Base-by-base conservation (phyloP, 2,329 filamentous ascomycete species). In the Botryotinia globosa region DNA sequence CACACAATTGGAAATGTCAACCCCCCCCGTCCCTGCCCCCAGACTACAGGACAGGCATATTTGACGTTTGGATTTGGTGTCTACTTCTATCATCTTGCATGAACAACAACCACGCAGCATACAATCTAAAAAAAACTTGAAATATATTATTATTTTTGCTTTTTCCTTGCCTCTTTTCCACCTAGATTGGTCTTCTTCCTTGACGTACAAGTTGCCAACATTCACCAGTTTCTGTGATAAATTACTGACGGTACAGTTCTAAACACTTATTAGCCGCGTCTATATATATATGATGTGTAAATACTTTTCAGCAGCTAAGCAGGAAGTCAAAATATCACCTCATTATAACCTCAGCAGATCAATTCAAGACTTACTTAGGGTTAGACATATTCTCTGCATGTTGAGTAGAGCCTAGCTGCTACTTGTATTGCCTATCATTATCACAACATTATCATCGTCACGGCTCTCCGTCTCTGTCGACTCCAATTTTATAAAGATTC, bases 271-370 rank as follows among this genome's bases (percentile, higher is more conserved):
- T 9, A 61, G 14, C 58, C 22, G 22, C 34, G 25, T 16, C 37
- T 42, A 62, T 29, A 62, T 42, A 42, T 39, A 42, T n/a, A 51
- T 65, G 34, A 42, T 42, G 48, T 51, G 39, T 16, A 42, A 42
- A n/a, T n/a, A 10, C 48, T 32, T 67, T 29, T 56, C 65, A 25
- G 65, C 48, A 32, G 18, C 48, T 42, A 56, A 29, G 48, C 48
- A 67, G n/a, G 48, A 56, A 67, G 34, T 42, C 25, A 56, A 20
- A 56, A 42, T 56, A 67, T 67, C 48, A 67, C 65, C 65, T 67
- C 65, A 56, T 56, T 37, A 67, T 56, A 34, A 22, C 64, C 48
- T 67, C 64, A 67, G 64, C 45, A 54, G 64, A 67, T 67, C 64
- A 48, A 22, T 56, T n/a, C 64, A 42, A 67, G 64, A 39, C 37